A percentile compares a stretch with the other conserved stretches of the same genome.
phyloP scores from a whole-genome alignment of 2,329 filamentous ascomycete species.

The Fusarium humuli region DNA sequence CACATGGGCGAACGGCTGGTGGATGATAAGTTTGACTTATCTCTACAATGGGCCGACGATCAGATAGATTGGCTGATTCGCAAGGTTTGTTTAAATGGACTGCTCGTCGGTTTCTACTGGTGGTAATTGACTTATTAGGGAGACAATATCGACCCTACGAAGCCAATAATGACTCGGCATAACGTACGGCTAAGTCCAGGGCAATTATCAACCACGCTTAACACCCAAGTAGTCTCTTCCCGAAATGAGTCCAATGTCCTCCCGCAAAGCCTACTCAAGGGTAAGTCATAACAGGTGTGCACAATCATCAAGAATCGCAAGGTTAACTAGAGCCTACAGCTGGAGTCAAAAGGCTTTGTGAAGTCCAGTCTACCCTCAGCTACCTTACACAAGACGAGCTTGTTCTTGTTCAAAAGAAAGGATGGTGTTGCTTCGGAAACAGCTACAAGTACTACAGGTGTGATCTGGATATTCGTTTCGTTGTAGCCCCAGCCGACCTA shows the following conservation, averaged over 20 bases:
- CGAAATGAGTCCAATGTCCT: neutral
- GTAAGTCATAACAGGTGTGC: neutral
- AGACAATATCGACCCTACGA: neutral
- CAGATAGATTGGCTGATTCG: neutral
- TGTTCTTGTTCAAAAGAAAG: neutral
- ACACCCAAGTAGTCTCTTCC: neutral
- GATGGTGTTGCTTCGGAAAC: neutral
- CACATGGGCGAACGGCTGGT: neutral
- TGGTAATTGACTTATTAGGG: neutral
- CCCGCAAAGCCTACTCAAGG: neutral
- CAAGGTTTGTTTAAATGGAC: neutral
- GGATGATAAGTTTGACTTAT: neutral
- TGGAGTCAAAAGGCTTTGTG: neutral
- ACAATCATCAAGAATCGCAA: too few species aligned
- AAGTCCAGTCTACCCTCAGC: neutral
- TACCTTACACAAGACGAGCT: neutral
- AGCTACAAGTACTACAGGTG: neutral
- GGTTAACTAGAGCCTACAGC: neutral
- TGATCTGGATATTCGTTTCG: neutral
- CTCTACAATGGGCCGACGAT: neutral
- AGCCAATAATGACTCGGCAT: neutral
- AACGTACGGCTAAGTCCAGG: neutral
- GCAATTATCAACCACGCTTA: neutral
- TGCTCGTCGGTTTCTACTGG: accelerated
- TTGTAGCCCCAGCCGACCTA: neutral